Percentiles rank a stretch among this genome's conserved stretches.
Conservation (phyloP, 1,284 basidiomycete genomes). For the Wallemia mellicola region DNA sequence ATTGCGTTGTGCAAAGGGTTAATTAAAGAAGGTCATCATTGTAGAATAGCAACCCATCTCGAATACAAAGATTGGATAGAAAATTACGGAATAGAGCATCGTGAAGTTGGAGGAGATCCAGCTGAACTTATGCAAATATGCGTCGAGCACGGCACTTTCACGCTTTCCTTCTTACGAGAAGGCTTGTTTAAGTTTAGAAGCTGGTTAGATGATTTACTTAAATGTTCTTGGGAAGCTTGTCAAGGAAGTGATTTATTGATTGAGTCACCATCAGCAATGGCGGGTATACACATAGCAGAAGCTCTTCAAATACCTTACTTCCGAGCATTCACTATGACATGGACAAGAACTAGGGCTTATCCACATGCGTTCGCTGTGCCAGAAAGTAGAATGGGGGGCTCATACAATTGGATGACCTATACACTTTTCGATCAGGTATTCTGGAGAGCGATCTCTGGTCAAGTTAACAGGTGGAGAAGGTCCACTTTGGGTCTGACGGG, state of each 20-base stretch:
- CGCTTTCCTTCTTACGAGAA: constrained; percentile 74
- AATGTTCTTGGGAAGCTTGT: constrained; percentile 81
- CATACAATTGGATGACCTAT: constrained; percentile 24
- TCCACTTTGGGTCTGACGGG: constrained; percentile 40
- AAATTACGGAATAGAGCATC: constrained; percentile 63
- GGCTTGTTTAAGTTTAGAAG: constrained; percentile 62
- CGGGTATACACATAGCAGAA: constrained; percentile 94
- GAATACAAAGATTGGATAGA: constrained; percentile 91
- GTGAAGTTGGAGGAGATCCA: constrained; percentile 79
- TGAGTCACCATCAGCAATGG: constrained; percentile 89
- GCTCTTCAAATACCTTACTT: constrained; percentile 56
- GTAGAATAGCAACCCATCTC: constrained; percentile 64
- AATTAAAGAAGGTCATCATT: constrained; percentile 58
- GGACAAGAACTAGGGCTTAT: constrained; percentile 47
- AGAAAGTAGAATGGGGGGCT: constrained; percentile 34
- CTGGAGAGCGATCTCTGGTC: constrained; percentile 73
- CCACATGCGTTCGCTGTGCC: constrained; percentile 95
- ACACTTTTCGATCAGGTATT: constrained; percentile 94
- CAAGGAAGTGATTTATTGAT: constrained; percentile 65
- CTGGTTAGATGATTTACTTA: constrained; percentile 83
- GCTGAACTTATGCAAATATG: constrained; percentile 83
- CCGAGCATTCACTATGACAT: constrained; percentile 43
- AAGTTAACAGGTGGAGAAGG: constrained; percentile 79
- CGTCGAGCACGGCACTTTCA: constrained; percentile 88
- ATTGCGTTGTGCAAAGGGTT: constrained; percentile 79